Conservation (phyloP, 352 stramenopile species). For the Phytophthora parvispora region DNA sequence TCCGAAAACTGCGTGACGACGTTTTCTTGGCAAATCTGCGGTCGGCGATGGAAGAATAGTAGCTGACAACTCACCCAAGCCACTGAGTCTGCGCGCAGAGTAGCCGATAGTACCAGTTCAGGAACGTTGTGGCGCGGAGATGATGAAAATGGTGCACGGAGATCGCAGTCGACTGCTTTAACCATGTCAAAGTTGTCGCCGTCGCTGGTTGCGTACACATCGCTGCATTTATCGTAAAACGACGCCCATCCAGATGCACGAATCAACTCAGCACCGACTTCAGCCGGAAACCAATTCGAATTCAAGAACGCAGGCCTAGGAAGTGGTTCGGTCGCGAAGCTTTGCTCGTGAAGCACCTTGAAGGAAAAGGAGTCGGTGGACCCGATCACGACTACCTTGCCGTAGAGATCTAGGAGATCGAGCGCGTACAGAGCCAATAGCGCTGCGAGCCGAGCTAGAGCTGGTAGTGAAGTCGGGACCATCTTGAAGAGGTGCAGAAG, state of each 20-base stretch:
- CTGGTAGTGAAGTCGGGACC: neutral
- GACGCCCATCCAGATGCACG: conserved; percentile 48
- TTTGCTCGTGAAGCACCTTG: conserved; percentile 19
- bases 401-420: conserved; percentile 44
- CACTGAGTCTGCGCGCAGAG: conserved; percentile 57
- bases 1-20: conserved; percentile 59
- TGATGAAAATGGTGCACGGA: conserved; percentile 10
- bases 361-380: conserved; percentile 52
- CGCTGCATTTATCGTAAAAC: conserved; percentile 36
- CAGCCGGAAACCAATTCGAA: conserved; percentile 5
- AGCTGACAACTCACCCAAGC: conserved; percentile 69
- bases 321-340: conserved; percentile 29
- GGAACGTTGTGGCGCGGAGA: conserved; percentile 12
- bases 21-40: conserved; percentile 66
- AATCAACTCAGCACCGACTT: conserved; percentile 20
- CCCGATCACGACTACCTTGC: conserved; percentile 49
- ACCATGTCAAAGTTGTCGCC: conserved; percentile 37
- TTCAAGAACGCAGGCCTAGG: conserved; percentile 15
- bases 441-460: conserved; percentile 20
- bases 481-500: neutral
- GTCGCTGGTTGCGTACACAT: conserved; percentile 36
- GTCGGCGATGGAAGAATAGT: conserved; percentile 57
- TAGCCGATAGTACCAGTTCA: conserved; percentile 54
- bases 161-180: conserved; percentile 36
- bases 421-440: conserved; percentile 40